A percentile compares a stretch with the other conserved stretches of the same genome.
Evolutionary conservation across 2,329 filamentous ascomycete species (phyloP).

Genomic region (Beauveria varroae): DNA sequence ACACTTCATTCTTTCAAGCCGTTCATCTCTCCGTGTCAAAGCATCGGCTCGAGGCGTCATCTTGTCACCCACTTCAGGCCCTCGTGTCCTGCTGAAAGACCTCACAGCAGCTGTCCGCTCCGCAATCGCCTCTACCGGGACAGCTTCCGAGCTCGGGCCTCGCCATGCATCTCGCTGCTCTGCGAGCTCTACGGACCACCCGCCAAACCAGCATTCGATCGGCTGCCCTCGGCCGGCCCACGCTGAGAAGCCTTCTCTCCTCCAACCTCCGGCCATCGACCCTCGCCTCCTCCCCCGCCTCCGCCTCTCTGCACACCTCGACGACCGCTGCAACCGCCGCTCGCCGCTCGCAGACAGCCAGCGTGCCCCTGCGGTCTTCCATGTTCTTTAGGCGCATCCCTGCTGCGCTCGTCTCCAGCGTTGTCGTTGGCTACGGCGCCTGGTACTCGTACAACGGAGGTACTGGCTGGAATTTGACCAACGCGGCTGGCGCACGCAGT

Average conservation of each 20-base stretch:
- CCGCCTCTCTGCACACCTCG: conserved; percentile 15
- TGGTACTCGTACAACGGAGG: conserved; percentile 60
- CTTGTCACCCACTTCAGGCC: not conserved
- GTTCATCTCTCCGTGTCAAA: not conserved
- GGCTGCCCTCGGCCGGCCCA: conserved; percentile 41
- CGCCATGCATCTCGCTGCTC: conserved; percentile 65
- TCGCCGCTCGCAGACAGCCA: conserved; percentile 26
- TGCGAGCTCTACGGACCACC: conserved; percentile 61
- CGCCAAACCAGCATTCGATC: conserved; percentile 54
- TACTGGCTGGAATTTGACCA: conserved; percentile 24
- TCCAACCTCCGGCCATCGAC: conserved; percentile 11
- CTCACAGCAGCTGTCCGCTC: not conserved
- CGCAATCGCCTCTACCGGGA: not conserved
- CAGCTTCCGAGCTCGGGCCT: conserved; percentile 16
- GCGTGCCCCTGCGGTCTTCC: conserved; percentile 53
- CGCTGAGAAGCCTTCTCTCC: conserved; percentile 5
- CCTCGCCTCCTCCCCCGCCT: conserved; percentile 19
- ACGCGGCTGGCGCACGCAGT: conserved; percentile 30
- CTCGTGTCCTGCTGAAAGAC: not conserved
- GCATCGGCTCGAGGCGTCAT: not conserved
- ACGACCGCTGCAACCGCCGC: conserved; percentile 13
- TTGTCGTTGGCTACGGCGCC: conserved; percentile 64
- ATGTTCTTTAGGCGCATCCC: conserved; percentile 69
- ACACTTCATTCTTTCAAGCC: not conserved
- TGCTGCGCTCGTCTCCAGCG: conserved; percentile 58